phyloP scores from a whole-genome alignment of 2,329 filamentous ascomycete species.

The Aschersonia sp. region DNA sequence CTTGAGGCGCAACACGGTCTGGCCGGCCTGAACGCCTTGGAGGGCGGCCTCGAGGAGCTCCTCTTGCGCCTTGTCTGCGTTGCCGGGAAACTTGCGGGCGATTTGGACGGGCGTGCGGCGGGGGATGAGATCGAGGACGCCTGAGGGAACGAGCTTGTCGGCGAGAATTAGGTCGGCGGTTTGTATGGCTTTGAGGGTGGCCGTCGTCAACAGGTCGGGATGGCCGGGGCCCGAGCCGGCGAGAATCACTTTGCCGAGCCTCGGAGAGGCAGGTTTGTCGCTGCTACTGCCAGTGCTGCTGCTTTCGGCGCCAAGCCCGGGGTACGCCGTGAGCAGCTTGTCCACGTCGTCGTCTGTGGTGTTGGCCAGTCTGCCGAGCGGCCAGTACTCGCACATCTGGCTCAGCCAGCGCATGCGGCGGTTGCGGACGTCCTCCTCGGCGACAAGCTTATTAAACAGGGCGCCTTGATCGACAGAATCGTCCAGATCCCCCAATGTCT shows the following conservation, averaged over 20 bases:
- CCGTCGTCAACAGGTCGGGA: slow-evolving; percentile 76
- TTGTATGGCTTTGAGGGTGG: slow-evolving; percentile 63
- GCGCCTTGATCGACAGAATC: slow-evolving; percentile 63
- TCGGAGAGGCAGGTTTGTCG: slow-evolving; percentile 5
- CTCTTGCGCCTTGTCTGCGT: slow-evolving; percentile 84
- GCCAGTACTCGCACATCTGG: slow-evolving; percentile 98
- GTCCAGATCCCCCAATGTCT: slow-evolving; percentile 26
- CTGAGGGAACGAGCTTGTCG: slow-evolving; percentile 73
- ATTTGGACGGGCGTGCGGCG: slow-evolving; percentile 82
- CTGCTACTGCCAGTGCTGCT: background rate
- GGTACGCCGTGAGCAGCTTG: slow-evolving; percentile 60
- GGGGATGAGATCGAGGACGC: slow-evolving; percentile 79
- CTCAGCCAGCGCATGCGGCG: slow-evolving; percentile 83
- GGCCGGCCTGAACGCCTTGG: slow-evolving; percentile 47
- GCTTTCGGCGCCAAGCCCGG: slow-evolving; percentile 9
- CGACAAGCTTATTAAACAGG: slow-evolving; percentile 71
- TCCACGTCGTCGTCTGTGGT: slow-evolving; percentile 72
- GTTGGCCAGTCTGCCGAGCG: slow-evolving; percentile 63
- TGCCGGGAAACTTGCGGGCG: slow-evolving; percentile 92
- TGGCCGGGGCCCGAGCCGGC: slow-evolving; percentile 89
- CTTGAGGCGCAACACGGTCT: slow-evolving; percentile 78
- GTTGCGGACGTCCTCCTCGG: slow-evolving; percentile 59
- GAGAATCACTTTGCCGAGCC: slow-evolving; percentile 61
- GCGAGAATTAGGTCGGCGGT: slow-evolving; percentile 67
- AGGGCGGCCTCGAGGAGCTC: slow-evolving; percentile 74